Conservation (phyloP, 2,329 filamentous ascomycete species). For the Penicillium frequentans region DNA sequence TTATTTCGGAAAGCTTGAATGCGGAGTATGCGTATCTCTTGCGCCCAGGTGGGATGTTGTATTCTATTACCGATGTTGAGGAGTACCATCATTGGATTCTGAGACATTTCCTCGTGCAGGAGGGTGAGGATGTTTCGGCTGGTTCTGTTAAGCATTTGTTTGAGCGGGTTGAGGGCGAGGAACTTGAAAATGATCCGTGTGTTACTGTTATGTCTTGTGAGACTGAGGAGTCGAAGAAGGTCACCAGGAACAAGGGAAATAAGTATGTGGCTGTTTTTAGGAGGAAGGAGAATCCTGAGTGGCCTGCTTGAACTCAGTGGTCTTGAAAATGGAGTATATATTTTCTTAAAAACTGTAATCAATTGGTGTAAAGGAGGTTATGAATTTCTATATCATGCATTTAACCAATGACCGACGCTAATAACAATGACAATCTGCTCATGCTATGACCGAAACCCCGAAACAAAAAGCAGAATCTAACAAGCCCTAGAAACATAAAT, state of each 20-base stretch:
- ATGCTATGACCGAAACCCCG: conserved; percentile 7
- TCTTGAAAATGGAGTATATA: neutral
- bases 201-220: conserved; percentile 67
- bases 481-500: neutral
- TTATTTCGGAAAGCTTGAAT: conserved; percentile 83
- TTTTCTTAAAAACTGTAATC: neutral
- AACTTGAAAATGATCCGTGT: conserved; percentile 58
- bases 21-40: conserved; percentile 92
- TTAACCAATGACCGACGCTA: conserved; percentile 8
- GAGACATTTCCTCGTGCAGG: conserved; percentile 62
- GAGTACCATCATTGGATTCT: conserved; percentile 95
- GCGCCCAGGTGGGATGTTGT: conserved; percentile 79
- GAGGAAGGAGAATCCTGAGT: conserved; percentile 75
- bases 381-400: conserved; percentile 18
- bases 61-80: conserved; percentile 97
- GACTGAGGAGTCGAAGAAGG: conserved; percentile 98
- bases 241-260: conserved; percentile 80
- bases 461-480: neutral
- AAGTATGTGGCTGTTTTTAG: conserved; percentile 91
- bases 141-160: conserved; percentile 60
- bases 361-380: conserved; percentile 12
- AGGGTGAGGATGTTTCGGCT: conserved; percentile 66
- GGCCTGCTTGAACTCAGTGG: conserved; percentile 45
- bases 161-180: conserved; percentile 64
- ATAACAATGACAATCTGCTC: conserved; percentile 11